phyloP scores from a whole-genome alignment of 2,329 filamentous ascomycete genomes.

The Trichoderma pleuroti region DNA sequence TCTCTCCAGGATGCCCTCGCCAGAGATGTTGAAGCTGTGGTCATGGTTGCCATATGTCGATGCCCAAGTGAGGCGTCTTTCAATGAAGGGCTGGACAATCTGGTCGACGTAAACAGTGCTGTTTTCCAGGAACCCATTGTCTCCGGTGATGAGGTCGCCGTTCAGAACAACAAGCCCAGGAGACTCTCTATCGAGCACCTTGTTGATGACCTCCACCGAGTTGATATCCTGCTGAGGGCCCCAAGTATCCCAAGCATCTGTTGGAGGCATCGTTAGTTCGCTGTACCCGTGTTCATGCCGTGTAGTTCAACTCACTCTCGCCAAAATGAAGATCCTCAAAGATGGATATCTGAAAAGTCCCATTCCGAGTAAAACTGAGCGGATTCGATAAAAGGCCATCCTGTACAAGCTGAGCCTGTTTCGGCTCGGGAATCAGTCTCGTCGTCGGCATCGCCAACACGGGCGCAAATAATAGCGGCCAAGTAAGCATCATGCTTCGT shows the following conservation, averaged over 20 bases:
- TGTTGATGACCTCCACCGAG: slow-evolving; percentile 53
- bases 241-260: slow-evolving; percentile 45
- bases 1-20: slow-evolving; percentile 40
- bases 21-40: slow-evolving; percentile 54
- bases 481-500: neutral
- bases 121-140: slow-evolving; percentile 56
- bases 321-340: slow-evolving; percentile 71
- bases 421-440: neutral
- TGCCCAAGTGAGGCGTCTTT: slow-evolving; percentile 57
- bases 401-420: neutral
- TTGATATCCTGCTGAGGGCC: slow-evolving; percentile 53
- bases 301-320: slow-evolving; percentile 48
- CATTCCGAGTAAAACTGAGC: slow-evolving; percentile 39
- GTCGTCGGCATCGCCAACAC: neutral
- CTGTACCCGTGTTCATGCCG: neutral
- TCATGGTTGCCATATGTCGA: slow-evolving; percentile 73
- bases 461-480: neutral
- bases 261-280: neutral
- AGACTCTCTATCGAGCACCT: slow-evolving; percentile 54
- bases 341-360: slow-evolving; percentile 53
- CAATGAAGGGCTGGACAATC: slow-evolving; percentile 56
- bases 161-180: slow-evolving; percentile 65
- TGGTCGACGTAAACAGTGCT: slow-evolving; percentile 55
- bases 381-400: neutral
- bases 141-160: slow-evolving; percentile 68